These are phyloP conservation scores for Sarcomyxa edulis DNA, from an alignment of 768 basidiomycete species.

Conservation along the genomic window DNA sequence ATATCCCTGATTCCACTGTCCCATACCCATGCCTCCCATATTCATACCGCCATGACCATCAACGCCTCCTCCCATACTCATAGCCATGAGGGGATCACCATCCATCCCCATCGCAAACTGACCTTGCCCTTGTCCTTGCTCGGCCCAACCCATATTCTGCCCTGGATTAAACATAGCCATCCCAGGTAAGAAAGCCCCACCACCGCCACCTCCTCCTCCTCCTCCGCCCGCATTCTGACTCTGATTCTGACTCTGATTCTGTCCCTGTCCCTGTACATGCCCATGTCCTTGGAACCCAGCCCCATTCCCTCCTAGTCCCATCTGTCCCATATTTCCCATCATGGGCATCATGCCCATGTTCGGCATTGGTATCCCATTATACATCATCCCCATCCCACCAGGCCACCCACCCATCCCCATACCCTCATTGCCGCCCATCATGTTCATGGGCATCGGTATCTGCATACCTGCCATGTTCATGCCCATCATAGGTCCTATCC, in stretches of 20 bases:
- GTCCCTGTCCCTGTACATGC: conserved; percentile 8
- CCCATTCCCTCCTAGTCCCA: conserved; percentile 14
- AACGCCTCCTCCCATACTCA: conserved; percentile 28
- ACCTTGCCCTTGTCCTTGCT: conserved; percentile 14
- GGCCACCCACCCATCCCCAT: conserved; percentile 19
- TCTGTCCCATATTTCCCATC: conserved; percentile 11
- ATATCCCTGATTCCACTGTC: conserved; percentile 16
- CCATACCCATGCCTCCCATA: conserved; percentile 25
- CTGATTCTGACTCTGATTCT: conserved; percentile 8
- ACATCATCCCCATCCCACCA: conserved; percentile 14
- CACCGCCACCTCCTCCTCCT: conserved; percentile 24
- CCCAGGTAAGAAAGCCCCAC: neutral
- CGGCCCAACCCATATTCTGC: neutral
- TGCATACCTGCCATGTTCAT: conserved; percentile 10
- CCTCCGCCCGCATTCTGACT: conserved; percentile 9
- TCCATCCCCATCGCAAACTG: conserved; percentile 37
- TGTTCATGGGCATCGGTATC: neutral
- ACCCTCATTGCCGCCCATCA: conserved; percentile 5
- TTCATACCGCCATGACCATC: conserved; percentile 27
- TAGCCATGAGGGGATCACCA: conserved; percentile 27
- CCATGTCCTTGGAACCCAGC: conserved; percentile 9
- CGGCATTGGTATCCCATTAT: conserved; percentile 11
- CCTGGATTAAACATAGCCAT: no score
- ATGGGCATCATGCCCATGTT: conserved; percentile 9
- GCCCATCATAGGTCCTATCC: conserved; percentile 17